These are phyloP conservation scores for Metschnikowia colocasiae DNA, from an alignment of 805 yeast genomes.

Conservation along the genomic window DNA sequence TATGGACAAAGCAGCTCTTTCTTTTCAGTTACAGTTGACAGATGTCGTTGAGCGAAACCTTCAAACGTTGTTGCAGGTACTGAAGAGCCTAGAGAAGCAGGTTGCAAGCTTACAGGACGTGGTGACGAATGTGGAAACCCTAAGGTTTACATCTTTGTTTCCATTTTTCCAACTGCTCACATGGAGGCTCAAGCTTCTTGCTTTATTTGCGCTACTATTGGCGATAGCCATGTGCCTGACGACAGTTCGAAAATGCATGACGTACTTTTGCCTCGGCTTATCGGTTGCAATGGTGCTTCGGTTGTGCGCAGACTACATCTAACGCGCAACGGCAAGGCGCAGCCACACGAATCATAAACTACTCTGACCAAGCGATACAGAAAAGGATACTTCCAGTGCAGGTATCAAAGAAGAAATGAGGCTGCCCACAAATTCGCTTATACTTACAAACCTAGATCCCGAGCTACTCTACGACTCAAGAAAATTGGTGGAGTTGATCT, in stretches of 20 bases:
- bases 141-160: neutral
- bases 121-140: conserved; percentile 2
- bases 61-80: neutral
- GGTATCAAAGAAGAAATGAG: neutral
- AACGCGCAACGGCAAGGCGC: conserved; percentile 2
- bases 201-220: neutral
- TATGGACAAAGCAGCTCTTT: neutral
- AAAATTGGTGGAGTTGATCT: conserved; percentile 24
- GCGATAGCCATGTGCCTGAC: neutral
- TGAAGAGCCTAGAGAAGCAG: neutral
- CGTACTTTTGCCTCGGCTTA: neutral
- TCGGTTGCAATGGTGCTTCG: conserved; percentile 2
- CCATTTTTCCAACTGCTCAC: neutral
- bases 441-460: conserved; percentile 27
- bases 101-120: conserved; percentile 4
- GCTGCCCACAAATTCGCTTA: conserved; percentile 31
- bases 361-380: neutral
- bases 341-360: neutral
- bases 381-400: neutral
- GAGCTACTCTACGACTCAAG: conserved; percentile 26
- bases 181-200: neutral
- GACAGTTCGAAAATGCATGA: neutral
- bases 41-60: neutral
- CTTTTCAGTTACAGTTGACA: neutral
- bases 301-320: conserved; percentile 1